Percentiles rank a stretch among this genome's conserved stretches.
phyloP scores from a whole-genome alignment of 1,284 basidiomycete species.

The Schizophyllum amplum region DNA sequence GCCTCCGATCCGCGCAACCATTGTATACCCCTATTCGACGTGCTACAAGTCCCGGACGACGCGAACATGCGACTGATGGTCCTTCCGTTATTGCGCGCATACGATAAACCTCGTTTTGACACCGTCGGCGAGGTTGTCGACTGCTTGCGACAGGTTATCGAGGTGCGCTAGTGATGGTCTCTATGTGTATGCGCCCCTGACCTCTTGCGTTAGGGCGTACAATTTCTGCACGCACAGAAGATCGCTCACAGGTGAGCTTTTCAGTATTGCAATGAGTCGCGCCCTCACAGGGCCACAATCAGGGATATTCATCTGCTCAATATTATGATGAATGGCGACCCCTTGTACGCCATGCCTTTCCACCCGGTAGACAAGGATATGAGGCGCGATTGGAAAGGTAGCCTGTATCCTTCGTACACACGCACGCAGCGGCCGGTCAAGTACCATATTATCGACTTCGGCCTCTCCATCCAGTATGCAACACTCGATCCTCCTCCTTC shows the following conservation, averaged over 20 bases:
- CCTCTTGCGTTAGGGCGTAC: neutral
- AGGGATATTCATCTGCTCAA: neutral
- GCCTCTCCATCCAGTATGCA: constrained; percentile 22
- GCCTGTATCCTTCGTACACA: constrained; percentile 5
- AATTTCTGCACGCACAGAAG: neutral
- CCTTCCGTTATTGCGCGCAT: neutral
- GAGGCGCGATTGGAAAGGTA: neutral
- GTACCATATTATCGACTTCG: constrained; percentile 26
- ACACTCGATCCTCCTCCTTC: constrained; percentile 10
- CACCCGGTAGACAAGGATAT: neutral
- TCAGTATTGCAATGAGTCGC: neutral
- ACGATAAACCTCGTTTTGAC: neutral
- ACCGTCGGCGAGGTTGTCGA: neutral
- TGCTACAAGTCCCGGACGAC: constrained; percentile 13
- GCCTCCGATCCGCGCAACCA: constrained; percentile 15
- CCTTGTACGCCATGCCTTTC: neutral
- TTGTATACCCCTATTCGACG: constrained; percentile 16
- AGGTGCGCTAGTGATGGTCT: neutral
- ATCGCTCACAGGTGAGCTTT: neutral
- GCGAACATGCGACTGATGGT: neutral
- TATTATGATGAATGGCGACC: neutral
- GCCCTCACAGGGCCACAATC: neutral
- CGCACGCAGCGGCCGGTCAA: constrained; percentile 23
- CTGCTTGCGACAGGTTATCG: neutral
- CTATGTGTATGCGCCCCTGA: neutral